Base-by-base conservation (phyloP, 2,329 filamentous ascomycete species). In the Diaporthe batatas region DNA sequence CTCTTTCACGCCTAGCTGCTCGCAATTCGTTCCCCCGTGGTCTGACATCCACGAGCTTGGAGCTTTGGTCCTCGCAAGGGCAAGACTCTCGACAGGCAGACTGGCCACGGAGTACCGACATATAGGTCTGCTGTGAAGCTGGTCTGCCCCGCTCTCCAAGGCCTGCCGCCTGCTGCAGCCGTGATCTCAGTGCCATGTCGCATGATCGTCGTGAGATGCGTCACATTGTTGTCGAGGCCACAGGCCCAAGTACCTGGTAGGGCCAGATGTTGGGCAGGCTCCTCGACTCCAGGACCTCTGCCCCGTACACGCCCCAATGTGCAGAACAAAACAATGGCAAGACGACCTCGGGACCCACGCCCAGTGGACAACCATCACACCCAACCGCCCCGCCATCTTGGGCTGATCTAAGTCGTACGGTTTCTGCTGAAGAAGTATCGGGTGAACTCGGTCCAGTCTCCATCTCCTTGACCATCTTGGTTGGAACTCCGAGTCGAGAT, bases 151-250 rank as follows among this genome's bases (percentile, higher is more conserved):
- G 34, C 34, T 42, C 11, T 10, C 16, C 18, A 42, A 3, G 10
- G 18, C 57, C 29, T 29, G 29, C 29, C 34, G 34, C 6, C n/a
- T 59, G 57, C 16, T 7, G 36, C n/a, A 59, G 57, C 36, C 23
- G 42, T 5, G 57, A 29, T 8, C 12, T 16, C 16, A 29, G 7
- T 29, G 29, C n/a, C 34, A 59, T 18, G n/a, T 10, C 39, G 57
- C 57, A 42, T 59, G 57, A 59, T 42, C 6, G 12, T 57, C 54
- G 34, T 59, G 57, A 42, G 21, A 25, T 16, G 57, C n/a, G 25
- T 42, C 36, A 42, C n/a, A 11, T 12, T 39, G 34, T 21, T 7
- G n/a, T 39, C 14, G 34, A 39, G 8, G 55, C 21, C 2, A n/a
- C n/a, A 11, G 55, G 32, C 14, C 16, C 21, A 8, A 11, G 14